Conservation (phyloP, 331 rosid genomes). For the Acacia concinna region DNA sequence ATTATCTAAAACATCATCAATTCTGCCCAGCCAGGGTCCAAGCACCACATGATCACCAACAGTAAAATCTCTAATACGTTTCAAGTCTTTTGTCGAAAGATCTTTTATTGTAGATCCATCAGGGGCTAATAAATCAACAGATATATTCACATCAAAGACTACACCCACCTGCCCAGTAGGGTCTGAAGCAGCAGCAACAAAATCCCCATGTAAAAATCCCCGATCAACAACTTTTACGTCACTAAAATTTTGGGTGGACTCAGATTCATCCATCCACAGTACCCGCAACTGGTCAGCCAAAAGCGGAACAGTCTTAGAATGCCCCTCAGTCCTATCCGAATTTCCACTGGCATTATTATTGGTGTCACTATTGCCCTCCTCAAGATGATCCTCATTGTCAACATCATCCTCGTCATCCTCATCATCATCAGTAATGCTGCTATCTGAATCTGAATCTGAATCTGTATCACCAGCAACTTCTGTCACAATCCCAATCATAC, state of each 20-base stretch:
- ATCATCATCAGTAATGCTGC: conserved; percentile 63
- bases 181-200: conserved; percentile 76
- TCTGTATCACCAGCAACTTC: conserved; percentile 93
- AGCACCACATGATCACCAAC: conserved; percentile 95
- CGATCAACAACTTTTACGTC: conserved; percentile 71
- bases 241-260: conserved; percentile 61
- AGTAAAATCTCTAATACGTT: conserved; percentile 89
- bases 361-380: conserved; percentile 47
- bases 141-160: conserved; percentile 86
- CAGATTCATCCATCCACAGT: conserved; percentile 88
- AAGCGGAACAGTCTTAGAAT: conserved; percentile 60
- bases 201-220: conserved; percentile 94
- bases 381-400: conserved; percentile 49
- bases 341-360: conserved; percentile 36
- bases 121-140: conserved; percentile 67
- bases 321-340: conserved; percentile 47
- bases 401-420: conserved; percentile 60
- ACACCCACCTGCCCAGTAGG: conserved; percentile 97
- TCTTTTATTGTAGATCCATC: conserved; percentile 68
- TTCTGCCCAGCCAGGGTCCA: conserved; percentile 92
- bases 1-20: conserved; percentile 93
- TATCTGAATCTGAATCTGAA: conserved; percentile 85
- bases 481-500: conserved; percentile 78
- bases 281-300: conserved; percentile 74
- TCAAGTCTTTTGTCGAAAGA: conserved; percentile 66